phyloP scores from a whole-genome alignment of 257 asterid species.

The Lycium barbarum region DNA sequence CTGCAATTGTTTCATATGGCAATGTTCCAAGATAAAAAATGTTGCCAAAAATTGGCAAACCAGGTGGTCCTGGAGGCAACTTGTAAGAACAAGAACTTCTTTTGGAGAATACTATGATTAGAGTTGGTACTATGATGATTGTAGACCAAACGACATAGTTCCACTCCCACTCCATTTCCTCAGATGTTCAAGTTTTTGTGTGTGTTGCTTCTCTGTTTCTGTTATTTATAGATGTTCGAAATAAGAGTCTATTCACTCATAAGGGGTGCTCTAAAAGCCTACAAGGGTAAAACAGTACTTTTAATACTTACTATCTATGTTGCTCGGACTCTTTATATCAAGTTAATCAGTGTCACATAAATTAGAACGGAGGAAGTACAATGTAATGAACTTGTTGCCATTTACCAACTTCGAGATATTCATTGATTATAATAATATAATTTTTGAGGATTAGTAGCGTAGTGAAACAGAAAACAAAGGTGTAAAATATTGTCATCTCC shows the following conservation, averaged over 20 bases:
- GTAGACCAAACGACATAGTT: conserved; percentile 32
- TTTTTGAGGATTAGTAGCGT: background rate
- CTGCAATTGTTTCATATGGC: conserved; percentile 50
- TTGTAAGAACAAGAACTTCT: background rate
- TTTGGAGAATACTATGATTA: conserved; percentile 21
- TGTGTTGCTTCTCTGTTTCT: background rate
- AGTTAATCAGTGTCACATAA: background rate
- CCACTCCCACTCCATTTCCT: conserved; percentile 40
- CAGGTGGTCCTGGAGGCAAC: conserved; percentile 58
- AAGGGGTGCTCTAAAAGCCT: no score
- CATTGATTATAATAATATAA: background rate
- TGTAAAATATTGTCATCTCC: background rate
- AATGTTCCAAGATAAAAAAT: conserved; percentile 52
- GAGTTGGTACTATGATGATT: conserved; percentile 30
- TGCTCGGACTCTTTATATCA: accelerated
- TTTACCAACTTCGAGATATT: background rate
- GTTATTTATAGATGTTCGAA: background rate
- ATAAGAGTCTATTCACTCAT: no score
- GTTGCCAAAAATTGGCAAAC: conserved; percentile 64
- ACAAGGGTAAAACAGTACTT: no score
- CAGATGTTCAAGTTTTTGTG: background rate
- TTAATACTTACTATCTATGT: background rate
- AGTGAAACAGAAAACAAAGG: background rate
- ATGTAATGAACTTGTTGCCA: background rate
- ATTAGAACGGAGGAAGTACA: background rate